phyloP scores from a whole-genome alignment of 2,329 filamentous ascomycete species.

The Alternaria gansuensis region DNA sequence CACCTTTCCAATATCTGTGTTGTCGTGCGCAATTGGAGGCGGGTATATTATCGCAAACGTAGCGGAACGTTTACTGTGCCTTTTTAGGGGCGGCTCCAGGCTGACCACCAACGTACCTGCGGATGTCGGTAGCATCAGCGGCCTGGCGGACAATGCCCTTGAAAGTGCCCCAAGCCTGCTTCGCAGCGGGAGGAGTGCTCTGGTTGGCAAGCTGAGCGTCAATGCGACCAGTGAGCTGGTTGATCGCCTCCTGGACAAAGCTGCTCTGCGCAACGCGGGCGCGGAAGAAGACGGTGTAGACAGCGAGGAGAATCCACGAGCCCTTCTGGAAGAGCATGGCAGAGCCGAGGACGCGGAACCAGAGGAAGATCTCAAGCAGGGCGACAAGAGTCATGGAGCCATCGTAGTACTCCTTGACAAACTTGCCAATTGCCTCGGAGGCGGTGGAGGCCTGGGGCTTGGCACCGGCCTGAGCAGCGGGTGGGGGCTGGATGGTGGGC shows the following conservation, averaged over 20 bases:
- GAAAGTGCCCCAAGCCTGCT: slow-evolving; percentile 80
- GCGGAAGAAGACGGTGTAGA: slow-evolving; percentile 94
- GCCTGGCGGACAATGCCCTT: slow-evolving; percentile 78
- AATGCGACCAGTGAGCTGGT: slow-evolving; percentile 74
- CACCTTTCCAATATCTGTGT: slow-evolving; percentile 25
- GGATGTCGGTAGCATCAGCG: slow-evolving; percentile 80
- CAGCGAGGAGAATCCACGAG: slow-evolving; percentile 83
- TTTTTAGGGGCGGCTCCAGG: slow-evolving; percentile 69
- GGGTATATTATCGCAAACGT: slow-evolving; percentile 24
- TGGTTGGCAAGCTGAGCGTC: slow-evolving; percentile 87
- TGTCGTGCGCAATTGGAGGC: slow-evolving; percentile 27
- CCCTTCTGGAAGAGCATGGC: slow-evolving; percentile 88
- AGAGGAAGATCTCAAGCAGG: slow-evolving; percentile 84
- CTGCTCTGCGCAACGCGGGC: slow-evolving; percentile 88
- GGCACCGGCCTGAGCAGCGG: slow-evolving; percentile 60
- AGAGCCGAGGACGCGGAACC: slow-evolving; percentile 81
- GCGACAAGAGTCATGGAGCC: slow-evolving; percentile 93
- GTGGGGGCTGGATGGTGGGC: slow-evolving; percentile 79
- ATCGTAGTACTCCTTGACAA: slow-evolving; percentile 99
- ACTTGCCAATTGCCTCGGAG: slow-evolving; percentile 84
- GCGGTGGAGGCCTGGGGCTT: slow-evolving; percentile 69
- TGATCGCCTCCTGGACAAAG: slow-evolving; percentile 87
- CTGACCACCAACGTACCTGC: slow-evolving; percentile 71
- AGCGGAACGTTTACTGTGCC: slow-evolving; percentile 56
- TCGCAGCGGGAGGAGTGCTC: slow-evolving; percentile 80